Evolutionary conservation across 2,329 filamentous ascomycete species (phyloP), one percentile per base, ranked within the genome.

Genomic region (Grosmannia clavigera): DNA sequence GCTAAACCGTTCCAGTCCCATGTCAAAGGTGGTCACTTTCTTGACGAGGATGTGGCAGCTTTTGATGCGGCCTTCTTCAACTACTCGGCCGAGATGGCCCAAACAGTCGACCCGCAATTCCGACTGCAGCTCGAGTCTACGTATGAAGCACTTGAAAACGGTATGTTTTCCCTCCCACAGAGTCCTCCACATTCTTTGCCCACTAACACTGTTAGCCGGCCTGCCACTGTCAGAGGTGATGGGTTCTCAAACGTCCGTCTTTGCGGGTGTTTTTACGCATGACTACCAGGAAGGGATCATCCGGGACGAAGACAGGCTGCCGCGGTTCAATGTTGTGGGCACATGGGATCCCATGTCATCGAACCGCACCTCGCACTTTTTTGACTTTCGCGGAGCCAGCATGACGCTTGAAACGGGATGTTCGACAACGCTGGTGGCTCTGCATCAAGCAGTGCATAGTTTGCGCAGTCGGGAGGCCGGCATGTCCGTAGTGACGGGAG

Each of bases 61-160:
- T 81, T 81, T 60, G 78, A 81, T 57, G 78, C 78, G 0, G 75
- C 76, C 0, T 81, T 81, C 65, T 81, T 81, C 66, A 74, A 74
- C 53, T 10, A 50, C 5, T 68, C 80, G n/a, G 78, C 77, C 0
- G 72, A 75, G 62, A 75, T 77, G 62, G 61, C 58, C 25, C 77
- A 81, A 66, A 78, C 77, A 0, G 78, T 81, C 76, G 79, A 82
- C 56, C 80, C 80, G 0, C 79, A 81, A 62, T 78, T 81, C 61
- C 72, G 80, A 1, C 69, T 80, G 25, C 70, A 80, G 9, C 70
- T 81, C 1, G 79, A 82, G 66, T 79, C 76, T 61, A 76, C 77
- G 0, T 82, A 78, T 61, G 79, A 82, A 66, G 78, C 78, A 0
- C 69, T 82, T 11, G 79, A 82, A 64, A 79, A 76, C 60, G 78